Conservation (phyloP, 768 basidiomycete species). For the Megacollybia marginata region DNA sequence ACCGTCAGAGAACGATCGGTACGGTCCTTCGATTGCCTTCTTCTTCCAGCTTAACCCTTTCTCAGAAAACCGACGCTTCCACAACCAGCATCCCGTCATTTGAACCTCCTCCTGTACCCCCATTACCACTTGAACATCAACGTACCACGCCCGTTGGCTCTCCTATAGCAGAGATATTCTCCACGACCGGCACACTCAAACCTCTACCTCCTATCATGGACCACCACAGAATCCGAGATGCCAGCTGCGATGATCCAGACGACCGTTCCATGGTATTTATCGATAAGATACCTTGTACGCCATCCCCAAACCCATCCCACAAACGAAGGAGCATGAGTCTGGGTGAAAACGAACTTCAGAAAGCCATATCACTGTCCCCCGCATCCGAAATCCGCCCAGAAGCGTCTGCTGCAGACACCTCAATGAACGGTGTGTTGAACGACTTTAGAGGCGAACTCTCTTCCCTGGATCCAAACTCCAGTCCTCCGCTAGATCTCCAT, state of each 20-base stretch:
- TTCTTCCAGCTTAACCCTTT: slow-evolving; percentile 7
- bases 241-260: slow-evolving; percentile 28
- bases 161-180: slow-evolving; percentile 48
- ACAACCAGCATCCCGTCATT: slow-evolving; percentile 16
- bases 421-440: slow-evolving; percentile 44
- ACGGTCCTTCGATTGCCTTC: slow-evolving; percentile 16
- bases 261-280: slow-evolving; percentile 53
- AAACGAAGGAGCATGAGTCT: slow-evolving; percentile 73
- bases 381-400: slow-evolving; percentile 1
- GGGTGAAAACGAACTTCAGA: slow-evolving; percentile 53
- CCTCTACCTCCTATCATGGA: slow-evolving; percentile 53
- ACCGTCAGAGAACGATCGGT: slow-evolving; percentile 66
- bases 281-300: slow-evolving; percentile 29
- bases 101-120: slow-evolving; percentile 44
- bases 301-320: slow-evolving; percentile 18
- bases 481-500: slow-evolving; percentile 49
- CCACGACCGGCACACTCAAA: slow-evolving; percentile 31
- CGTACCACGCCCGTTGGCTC: slow-evolving; percentile 29
- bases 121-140: slow-evolving; percentile 38
- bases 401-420: neutral
- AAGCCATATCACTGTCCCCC: slow-evolving; percentile 26
- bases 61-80: slow-evolving; percentile 51
- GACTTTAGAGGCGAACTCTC: slow-evolving; percentile 71
- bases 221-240: slow-evolving; percentile 13
- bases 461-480: slow-evolving; percentile 51